Conservation (phyloP, 164 flowering plant genomes). For the Stephania japonica region DNA sequence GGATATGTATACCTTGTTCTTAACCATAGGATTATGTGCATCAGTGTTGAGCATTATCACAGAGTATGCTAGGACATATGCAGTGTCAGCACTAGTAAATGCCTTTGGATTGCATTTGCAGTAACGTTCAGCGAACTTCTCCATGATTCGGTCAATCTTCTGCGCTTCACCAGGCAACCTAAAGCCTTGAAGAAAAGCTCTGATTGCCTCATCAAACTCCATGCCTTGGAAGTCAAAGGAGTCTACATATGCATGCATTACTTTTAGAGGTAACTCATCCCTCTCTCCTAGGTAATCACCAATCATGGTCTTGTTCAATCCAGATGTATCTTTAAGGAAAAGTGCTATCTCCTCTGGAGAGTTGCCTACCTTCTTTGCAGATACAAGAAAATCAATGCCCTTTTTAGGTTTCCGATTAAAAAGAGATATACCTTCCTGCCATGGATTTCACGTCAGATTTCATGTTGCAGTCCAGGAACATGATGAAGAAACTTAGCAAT, state of each 20-base stretch:
- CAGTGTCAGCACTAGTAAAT: slow-evolving; percentile 96
- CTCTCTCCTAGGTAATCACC: slow-evolving; percentile 99
- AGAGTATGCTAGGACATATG: slow-evolving; percentile 96
- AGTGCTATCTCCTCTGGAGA: slow-evolving; percentile 87
- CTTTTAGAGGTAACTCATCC: slow-evolving; percentile 83
- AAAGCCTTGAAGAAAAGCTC: slow-evolving; percentile 80
- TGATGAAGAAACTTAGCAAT: not conserved
- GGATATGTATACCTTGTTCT: slow-evolving; percentile 67
- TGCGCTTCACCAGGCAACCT: slow-evolving; percentile 99
- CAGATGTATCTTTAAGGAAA: slow-evolving; percentile 79
- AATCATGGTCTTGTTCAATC: slow-evolving; percentile 77
- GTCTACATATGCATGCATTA: slow-evolving; percentile 98
- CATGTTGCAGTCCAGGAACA: slow-evolving; percentile 2
- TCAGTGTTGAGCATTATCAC: slow-evolving; percentile 97
- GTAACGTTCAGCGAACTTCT: slow-evolving; percentile 95
- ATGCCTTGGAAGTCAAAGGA: slow-evolving; percentile 88
- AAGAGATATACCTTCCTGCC: slow-evolving; percentile 99
- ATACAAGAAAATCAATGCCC: slow-evolving; percentile 90
- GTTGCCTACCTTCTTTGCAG: slow-evolving; percentile 82
- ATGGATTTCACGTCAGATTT: slow-evolving; percentile 35
- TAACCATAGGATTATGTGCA: slow-evolving; percentile 97
- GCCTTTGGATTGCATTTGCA: slow-evolving; percentile 95
- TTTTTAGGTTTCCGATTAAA: slow-evolving; percentile 92
- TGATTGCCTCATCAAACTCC: slow-evolving; percentile 97
- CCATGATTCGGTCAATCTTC: slow-evolving; percentile 98